These are phyloP conservation scores for Sporodiniella umbellata DNA, from an alignment of 371 early-diverging fungal genomes.

Conservation along the genomic window DNA sequence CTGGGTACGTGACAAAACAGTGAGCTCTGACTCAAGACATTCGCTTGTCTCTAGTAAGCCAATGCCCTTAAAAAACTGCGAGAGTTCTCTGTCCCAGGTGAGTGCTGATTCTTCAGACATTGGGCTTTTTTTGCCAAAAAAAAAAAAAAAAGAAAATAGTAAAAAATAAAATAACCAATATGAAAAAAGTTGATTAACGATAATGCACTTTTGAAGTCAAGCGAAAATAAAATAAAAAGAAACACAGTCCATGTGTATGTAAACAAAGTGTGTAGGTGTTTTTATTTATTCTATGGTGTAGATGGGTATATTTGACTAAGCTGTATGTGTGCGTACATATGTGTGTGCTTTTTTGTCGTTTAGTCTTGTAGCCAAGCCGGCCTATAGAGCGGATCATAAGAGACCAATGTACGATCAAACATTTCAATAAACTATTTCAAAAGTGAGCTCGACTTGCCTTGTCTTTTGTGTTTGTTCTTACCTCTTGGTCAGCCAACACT, in stretches of 20 bases:
- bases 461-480: conserved; percentile 23
- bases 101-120: conserved; percentile 8
- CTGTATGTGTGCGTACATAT: too few relatives aligned
- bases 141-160: neutral
- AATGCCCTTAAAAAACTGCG: conserved; percentile 28
- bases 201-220: neutral
- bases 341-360: too few relatives aligned
- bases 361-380: conserved; percentile 49
- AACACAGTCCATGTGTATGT: too few relatives aligned
- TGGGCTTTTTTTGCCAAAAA: neutral
- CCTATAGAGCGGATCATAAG: conserved; percentile 46
- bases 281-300: too few relatives aligned
- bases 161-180: neutral
- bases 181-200: neutral
- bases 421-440: conserved; percentile 68
- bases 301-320: too few relatives aligned
- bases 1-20: conserved; percentile 31
- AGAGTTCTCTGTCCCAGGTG: conserved; percentile 32
- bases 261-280: too few relatives aligned
- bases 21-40: conserved; percentile 36
- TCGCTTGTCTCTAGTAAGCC: conserved; percentile 40
- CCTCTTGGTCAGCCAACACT: conserved; percentile 92
- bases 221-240: too few relatives aligned
- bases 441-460: neutral
- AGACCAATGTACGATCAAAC: conserved; percentile 56